These are phyloP conservation scores for Trichoderma endophyticum DNA, from an alignment of 2,329 filamentous ascomycete genomes.

Conservation along the genomic window DNA sequence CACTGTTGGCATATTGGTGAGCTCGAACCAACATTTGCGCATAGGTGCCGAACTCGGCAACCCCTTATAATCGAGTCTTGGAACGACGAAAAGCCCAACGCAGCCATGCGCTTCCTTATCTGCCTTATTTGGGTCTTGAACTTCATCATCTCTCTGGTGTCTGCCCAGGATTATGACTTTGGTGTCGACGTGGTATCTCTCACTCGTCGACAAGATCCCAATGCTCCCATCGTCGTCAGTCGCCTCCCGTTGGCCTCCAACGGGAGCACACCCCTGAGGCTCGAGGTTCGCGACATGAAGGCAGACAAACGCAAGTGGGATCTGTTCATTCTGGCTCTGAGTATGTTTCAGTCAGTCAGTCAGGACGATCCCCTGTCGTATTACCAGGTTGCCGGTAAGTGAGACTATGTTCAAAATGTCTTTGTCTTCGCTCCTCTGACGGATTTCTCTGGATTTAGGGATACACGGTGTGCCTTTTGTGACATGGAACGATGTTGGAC, in stretches of 20 bases:
- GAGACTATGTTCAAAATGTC: background rate
- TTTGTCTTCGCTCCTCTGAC: background rate
- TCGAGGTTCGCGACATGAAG: constrained; percentile 66
- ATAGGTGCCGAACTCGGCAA: background rate
- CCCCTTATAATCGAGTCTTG: background rate
- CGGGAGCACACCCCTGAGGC: constrained; percentile 47
- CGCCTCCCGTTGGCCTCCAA: constrained; percentile 40
- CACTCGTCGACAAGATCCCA: constrained; percentile 39
- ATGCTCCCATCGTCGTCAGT: constrained; percentile 41
- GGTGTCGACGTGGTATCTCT: constrained; percentile 43
- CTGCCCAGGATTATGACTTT: constrained; percentile 46
- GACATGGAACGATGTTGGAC: constrained; percentile 51
- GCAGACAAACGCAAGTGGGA: constrained; percentile 67
- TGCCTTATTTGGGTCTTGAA: background rate
- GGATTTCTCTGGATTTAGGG: constrained; percentile 42
- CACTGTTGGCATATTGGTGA: background rate
- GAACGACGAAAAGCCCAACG: background rate
- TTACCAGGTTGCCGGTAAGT: constrained; percentile 72
- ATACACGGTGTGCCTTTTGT: constrained; percentile 74
- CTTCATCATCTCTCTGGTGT: background rate
- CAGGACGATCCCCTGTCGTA: constrained; percentile 66
- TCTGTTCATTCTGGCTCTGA: constrained; percentile 71
- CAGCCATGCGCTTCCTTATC: background rate
- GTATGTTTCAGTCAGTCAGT: constrained; percentile 65
- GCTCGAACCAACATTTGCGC: background rate